Base-by-base conservation (phyloP, 768 basidiomycete species). In the Phaeolepiota aurea region DNA sequence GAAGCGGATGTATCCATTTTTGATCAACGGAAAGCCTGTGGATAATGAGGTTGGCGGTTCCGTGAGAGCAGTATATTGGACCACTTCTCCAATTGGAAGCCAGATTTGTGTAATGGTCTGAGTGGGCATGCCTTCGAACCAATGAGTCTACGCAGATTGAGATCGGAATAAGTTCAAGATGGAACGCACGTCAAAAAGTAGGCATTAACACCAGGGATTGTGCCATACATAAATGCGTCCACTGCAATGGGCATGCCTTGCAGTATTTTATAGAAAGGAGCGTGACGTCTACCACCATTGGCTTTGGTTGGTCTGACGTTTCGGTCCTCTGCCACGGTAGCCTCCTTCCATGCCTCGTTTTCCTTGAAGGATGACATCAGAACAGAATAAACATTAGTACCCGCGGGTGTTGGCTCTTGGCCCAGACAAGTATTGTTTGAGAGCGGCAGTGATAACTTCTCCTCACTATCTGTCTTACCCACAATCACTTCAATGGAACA, bases 191-290 rank as follows among this genome's bases (percentile, higher is more conserved):
- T 90, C 46, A 97, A 61, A 50, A 96, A 90, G 58, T 97, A 97
- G 0, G 92, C 87, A 20, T 77, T 87, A 18, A 98, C 77, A 7
- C 78, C 80, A 3, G 93, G 92, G 37, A 99, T 92, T 19, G 72
- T 69, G 4, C 94, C 96, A 56, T 97, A 99, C 25, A 83, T 77
- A 62, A 99, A 99, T 1, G 93, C 96, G 55, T 99, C 96, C 0
- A 99, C 96, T 12, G 94, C 91, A 18, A 99, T 86, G 5, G 93
- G 91, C 92, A 98, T 96, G 1, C 96, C 94, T 51, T 89, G 86
- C 49, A 98, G 57, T 16, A 91, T 76, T 64, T 97, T 99, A 64
- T 94, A 98, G 56, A 98, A 98, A 0, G 96, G 96, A 0, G 92
- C 89, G 43, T 76, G 80, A 44, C 87, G 66, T 20, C 87, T 71